These are phyloP conservation scores for Apium graveolens DNA, from an alignment of 129 eudicot species.

Conservation along the genomic window DNA sequence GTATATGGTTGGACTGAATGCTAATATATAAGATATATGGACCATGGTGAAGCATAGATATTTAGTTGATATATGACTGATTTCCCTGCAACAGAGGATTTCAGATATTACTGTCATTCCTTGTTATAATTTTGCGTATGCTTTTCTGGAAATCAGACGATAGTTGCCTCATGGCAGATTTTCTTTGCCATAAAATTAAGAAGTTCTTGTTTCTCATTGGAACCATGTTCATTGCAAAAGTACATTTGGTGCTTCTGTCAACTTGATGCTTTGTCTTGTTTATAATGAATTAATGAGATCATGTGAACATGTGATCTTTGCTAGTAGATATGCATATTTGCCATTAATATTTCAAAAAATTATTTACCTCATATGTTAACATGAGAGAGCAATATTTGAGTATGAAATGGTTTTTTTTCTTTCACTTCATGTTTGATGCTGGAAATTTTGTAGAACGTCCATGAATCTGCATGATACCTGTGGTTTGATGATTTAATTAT, in stretches of 20 bases:
- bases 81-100: not conserved
- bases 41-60: not conserved
- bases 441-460: not conserved
- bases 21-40: too few species aligned
- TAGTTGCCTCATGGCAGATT: not conserved
- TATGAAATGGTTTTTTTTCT: not conserved
- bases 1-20: not conserved
- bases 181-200: not conserved
- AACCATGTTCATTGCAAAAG: not conserved
- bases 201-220: not conserved
- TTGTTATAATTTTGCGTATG: not conserved
- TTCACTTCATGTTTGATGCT: not conserved
- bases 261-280: not conserved
- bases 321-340: not conserved
- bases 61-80: not conserved
- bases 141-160: not conserved
- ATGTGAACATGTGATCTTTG: not conserved
- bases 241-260: not conserved
- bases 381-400: not conserved
- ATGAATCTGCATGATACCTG: not conserved
- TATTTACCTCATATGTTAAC: not conserved
- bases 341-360: not conserved
- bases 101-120: not conserved
- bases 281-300: not conserved
- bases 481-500: not conserved